Evolutionary conservation across 2,329 filamentous ascomycete species (phyloP).

Genomic region (Diplodia seriata): DNA sequence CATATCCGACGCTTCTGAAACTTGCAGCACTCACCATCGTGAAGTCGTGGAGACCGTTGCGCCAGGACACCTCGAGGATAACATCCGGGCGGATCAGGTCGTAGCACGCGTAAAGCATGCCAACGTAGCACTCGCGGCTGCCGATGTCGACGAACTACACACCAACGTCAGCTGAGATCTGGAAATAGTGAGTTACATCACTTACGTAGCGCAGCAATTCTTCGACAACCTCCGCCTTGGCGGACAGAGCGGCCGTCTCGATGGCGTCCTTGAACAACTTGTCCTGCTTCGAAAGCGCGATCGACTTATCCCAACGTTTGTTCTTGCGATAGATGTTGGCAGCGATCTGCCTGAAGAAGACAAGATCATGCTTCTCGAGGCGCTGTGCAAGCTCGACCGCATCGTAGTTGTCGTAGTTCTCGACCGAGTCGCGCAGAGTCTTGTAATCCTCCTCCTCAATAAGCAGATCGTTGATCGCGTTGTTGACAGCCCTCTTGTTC

Average conservation of each 20-base stretch:
- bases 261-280: constrained; percentile 99
- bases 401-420: constrained; percentile 99
- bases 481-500: constrained; percentile 98
- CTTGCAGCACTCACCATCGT: constrained; percentile 70
- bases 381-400: constrained; percentile 89
- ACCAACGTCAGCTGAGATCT: constrained; percentile 44
- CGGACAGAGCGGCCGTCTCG: constrained; percentile 91
- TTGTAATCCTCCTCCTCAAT: constrained; percentile 99
- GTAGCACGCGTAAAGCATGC: constrained; percentile 98
- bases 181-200: constrained; percentile 45
- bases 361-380: constrained; percentile 94
- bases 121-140: constrained; percentile 99
- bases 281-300: constrained; percentile 96
- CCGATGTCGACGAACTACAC: constrained; percentile 96
- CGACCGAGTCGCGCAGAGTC: constrained; percentile 94
- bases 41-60: constrained; percentile 91
- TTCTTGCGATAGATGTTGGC: constrained; percentile 99
- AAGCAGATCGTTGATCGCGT: constrained; percentile 94
- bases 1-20: neutral
- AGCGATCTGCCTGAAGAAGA: constrained; percentile 99
- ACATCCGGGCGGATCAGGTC: constrained; percentile 93
- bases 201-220: constrained; percentile 96
- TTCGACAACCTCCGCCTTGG: constrained; percentile 90
- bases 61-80: constrained; percentile 96
- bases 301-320: constrained; percentile 99